These are phyloP conservation scores for Penicillium sp. DNA, from an alignment of 2,329 filamentous ascomycete genomes.

Conservation along the genomic window DNA sequence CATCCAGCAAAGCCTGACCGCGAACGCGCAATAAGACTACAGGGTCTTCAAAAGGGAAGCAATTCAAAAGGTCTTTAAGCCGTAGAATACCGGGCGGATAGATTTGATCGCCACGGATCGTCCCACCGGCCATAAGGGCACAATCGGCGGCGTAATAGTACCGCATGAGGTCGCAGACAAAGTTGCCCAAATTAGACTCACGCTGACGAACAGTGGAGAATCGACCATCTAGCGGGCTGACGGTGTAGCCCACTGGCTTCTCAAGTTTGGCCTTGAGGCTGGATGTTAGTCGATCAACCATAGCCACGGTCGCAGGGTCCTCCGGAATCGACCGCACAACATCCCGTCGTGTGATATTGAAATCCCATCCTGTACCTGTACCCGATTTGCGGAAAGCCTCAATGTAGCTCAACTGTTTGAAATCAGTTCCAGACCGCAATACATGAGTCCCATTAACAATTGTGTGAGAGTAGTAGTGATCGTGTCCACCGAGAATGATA, in stretches of 20 bases:
- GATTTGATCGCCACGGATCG: slow-evolving; percentile 84
- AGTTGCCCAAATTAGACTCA: slow-evolving; percentile 87
- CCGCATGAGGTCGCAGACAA: slow-evolving; percentile 89
- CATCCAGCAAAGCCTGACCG: slow-evolving; percentile 74
- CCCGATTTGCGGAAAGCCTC: slow-evolving; percentile 67
- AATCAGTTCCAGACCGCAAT: slow-evolving; percentile 85
- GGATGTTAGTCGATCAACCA: slow-evolving; percentile 71
- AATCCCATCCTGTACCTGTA: slow-evolving; percentile 67
- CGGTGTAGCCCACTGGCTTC: slow-evolving; percentile 81
- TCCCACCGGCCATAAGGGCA: slow-evolving; percentile 80
- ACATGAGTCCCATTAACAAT: slow-evolving; percentile 80
- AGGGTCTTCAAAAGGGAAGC: slow-evolving; percentile 91
- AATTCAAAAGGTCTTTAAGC: slow-evolving; percentile 81
- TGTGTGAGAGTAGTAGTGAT: slow-evolving; percentile 83
- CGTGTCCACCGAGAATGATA: slow-evolving; percentile 84
- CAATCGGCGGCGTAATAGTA: slow-evolving; percentile 81
- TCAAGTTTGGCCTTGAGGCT: slow-evolving; percentile 76
- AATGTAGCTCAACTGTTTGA: slow-evolving; percentile 88
- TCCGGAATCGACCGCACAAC: slow-evolving; percentile 69
- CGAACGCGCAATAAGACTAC: slow-evolving; percentile 75
- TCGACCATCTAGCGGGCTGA: slow-evolving; percentile 78
- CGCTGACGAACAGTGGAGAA: slow-evolving; percentile 77
- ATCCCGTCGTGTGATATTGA: slow-evolving; percentile 76
- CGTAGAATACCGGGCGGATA: slow-evolving; percentile 79
- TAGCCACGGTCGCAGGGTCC: slow-evolving; percentile 61